phyloP scores from a whole-genome alignment of 176 grass and related monocot genomes.

The Eragrostis curvula region DNA sequence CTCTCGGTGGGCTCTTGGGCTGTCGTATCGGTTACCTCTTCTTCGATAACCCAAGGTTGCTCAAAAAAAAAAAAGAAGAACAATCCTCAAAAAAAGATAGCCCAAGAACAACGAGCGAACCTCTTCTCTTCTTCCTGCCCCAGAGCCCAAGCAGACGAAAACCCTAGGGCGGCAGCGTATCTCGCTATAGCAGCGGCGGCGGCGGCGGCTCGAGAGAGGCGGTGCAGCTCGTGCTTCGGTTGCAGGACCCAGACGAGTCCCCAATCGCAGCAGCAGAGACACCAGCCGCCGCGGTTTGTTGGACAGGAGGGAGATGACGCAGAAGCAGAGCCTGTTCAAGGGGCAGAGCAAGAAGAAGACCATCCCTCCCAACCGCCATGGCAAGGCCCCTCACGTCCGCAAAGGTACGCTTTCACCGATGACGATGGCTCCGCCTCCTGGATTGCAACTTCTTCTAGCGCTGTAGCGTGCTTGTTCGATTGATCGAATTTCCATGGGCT shows the following conservation, averaged over 20 bases:
- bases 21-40: background rate
- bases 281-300: background rate
- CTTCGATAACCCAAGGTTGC: no score
- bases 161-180: slow-evolving; percentile 47
- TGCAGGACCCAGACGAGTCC: background rate
- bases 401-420: slow-evolving; percentile 61
- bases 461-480: background rate
- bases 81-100: no score
- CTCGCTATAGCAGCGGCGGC: slow-evolving; percentile 16
- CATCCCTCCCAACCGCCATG: slow-evolving; percentile 85
- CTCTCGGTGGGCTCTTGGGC: background rate
- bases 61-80: no score
- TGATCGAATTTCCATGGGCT: slow-evolving; percentile 12
- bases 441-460: background rate
- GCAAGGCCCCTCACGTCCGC: slow-evolving; percentile 64
- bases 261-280: background rate
- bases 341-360: slow-evolving; percentile 78
- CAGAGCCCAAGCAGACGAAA: background rate
- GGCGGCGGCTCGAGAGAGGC: background rate
- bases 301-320: slow-evolving; percentile 67
- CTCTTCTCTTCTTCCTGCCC: no score
- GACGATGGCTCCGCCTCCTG: background rate
- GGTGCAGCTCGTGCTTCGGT: background rate
- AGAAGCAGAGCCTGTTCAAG: slow-evolving; percentile 90
- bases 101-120: no score